Conservation (phyloP, 495 filamentous ascomycete genomes). For the Aspergillus ellipticus region DNA sequence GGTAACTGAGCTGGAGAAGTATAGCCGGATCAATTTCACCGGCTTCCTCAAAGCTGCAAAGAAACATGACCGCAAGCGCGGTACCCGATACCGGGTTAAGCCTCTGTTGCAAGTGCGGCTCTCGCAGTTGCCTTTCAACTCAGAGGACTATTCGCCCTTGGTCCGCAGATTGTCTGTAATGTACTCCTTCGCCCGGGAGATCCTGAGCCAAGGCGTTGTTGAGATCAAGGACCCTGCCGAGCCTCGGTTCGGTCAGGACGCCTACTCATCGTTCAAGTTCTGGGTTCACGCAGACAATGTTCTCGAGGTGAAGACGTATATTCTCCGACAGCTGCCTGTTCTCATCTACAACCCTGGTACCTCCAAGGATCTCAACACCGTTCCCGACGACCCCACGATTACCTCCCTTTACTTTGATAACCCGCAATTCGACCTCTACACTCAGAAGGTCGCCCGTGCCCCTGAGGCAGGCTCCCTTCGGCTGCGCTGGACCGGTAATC, state of each 20-base stretch:
- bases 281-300: constrained; percentile 96
- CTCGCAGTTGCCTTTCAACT: constrained; percentile 86
- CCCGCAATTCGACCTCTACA: constrained; percentile 77
- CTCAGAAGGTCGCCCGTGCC: constrained; percentile 74
- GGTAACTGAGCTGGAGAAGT: constrained; percentile 89
- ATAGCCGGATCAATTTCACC: constrained; percentile 93
- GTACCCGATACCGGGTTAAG: constrained; percentile 75
- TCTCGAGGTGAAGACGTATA: constrained; percentile 91
- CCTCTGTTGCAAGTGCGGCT: constrained; percentile 87
- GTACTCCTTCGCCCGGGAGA: constrained; percentile 90
- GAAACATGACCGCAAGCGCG: constrained; percentile 93
- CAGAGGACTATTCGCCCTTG: constrained; percentile 87
- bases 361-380: constrained; percentile 71
- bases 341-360: constrained; percentile 87
- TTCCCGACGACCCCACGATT: constrained; percentile 79
- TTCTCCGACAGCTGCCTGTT: constrained; percentile 82
- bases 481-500: constrained; percentile 86
- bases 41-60: constrained; percentile 97
- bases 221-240: constrained; percentile 40
- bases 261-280: constrained; percentile 92
- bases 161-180: constrained; percentile 85
- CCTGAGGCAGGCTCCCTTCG: constrained; percentile 77
- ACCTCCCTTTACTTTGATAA: constrained; percentile 97
- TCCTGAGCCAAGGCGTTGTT: constrained; percentile 54
- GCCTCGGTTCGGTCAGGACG: constrained; percentile 50